phyloP scores from a whole-genome alignment of 2,329 filamentous ascomycete genomes.

The Apiospora saccharicola region DNA sequence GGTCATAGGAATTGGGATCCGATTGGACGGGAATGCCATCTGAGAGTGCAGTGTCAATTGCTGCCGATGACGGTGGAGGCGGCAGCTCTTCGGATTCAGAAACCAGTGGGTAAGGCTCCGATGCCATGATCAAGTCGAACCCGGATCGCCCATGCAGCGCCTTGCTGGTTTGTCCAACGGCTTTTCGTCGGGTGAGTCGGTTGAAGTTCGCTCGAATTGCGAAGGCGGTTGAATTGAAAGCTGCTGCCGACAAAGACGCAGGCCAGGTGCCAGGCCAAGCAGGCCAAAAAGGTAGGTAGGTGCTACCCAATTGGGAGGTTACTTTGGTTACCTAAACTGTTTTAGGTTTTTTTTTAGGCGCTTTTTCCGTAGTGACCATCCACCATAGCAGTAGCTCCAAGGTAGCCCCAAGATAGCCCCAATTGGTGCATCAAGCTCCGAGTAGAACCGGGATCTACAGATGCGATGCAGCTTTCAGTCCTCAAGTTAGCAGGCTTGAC shows the following conservation, averaged over 20 bases:
- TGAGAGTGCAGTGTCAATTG: constrained; percentile 5
- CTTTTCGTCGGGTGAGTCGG: constrained; percentile 24
- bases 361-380: too few species aligned
- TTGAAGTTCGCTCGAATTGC: constrained; percentile 24
- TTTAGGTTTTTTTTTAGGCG: not conserved
- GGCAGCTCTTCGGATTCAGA: constrained; percentile 22
- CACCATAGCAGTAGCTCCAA: not conserved
- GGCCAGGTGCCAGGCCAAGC: not conserved
- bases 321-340: not conserved
- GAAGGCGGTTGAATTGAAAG: constrained; percentile 19
- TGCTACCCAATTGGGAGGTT: not conserved
- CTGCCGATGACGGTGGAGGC: constrained; percentile 14
- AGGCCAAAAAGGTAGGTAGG: not conserved
- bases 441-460: not conserved
- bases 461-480: not conserved
- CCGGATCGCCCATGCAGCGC: not conserved
- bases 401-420: not conserved
- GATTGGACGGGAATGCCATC: constrained; percentile 5
- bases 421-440: not conserved
- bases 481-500: too few species aligned
- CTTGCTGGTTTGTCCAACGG: constrained; percentile 20
- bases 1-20: not conserved
- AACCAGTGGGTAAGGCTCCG: constrained; percentile 25
- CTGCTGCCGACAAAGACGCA: not conserved
- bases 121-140: constrained; percentile 16